A percentile compares a stretch with the other conserved stretches of the same genome.
Conservation (phyloP, 2,329 filamentous ascomycete genomes). For the Penicillium brevicompactum region DNA sequence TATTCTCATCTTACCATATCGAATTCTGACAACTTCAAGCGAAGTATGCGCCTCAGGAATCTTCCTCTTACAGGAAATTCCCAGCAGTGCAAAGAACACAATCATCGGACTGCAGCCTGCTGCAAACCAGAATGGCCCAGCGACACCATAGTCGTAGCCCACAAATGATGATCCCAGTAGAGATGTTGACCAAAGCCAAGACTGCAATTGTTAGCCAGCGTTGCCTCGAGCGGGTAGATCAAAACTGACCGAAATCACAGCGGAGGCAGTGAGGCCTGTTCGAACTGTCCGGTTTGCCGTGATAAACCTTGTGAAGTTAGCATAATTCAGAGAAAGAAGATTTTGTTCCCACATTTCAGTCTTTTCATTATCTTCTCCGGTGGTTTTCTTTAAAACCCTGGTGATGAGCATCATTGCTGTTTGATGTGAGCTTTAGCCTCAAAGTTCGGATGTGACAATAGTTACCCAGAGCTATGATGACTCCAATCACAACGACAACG, state of each 20-base stretch:
- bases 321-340: background rate
- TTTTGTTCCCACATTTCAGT: constrained; percentile 50
- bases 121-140: constrained; percentile 61
- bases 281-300: constrained; percentile 55
- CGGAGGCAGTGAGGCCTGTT: constrained; percentile 56
- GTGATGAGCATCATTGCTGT: constrained; percentile 52
- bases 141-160: constrained; percentile 57
- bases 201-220: constrained; percentile 24
- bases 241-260: constrained; percentile 51
- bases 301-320: constrained; percentile 48
- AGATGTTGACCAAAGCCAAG: constrained; percentile 59
- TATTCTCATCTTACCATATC: constrained; percentile 43
- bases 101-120: constrained; percentile 60
- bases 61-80: constrained; percentile 55
- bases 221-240: too few species aligned
- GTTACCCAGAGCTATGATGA: constrained; percentile 44
- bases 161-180: constrained; percentile 55
- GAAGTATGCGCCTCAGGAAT: constrained; percentile 58
- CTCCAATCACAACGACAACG: constrained; percentile 45
- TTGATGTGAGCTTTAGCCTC: constrained; percentile 1
- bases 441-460: background rate
- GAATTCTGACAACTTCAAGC: constrained; percentile 56
- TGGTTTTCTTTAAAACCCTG: constrained; percentile 50
- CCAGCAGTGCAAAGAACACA: constrained; percentile 56
- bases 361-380: constrained; percentile 55